Evolutionary conservation across 1,139 yeast species (phyloP).

Genomic region (Debaryomyces subglobosus): DNA sequence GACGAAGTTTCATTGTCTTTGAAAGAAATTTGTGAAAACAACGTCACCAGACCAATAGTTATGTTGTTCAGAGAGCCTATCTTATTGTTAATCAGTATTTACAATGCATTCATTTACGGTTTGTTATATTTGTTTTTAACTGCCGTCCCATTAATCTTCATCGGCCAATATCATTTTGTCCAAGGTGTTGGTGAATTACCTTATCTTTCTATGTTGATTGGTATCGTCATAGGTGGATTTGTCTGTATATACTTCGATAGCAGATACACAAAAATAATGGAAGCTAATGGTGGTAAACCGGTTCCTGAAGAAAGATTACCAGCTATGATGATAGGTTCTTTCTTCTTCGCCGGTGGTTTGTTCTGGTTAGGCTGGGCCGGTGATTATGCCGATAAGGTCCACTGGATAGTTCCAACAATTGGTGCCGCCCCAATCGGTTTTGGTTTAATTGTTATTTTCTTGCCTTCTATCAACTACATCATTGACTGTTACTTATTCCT

Average conservation of each 20-base stretch:
- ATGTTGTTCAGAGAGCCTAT: slow-evolving; percentile 73
- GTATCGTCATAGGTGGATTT: slow-evolving; percentile 57
- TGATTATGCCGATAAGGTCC: slow-evolving; percentile 59
- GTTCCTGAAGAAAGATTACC: slow-evolving; percentile 73
- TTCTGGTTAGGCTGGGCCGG: slow-evolving; percentile 85
- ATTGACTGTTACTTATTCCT: slow-evolving; percentile 72
- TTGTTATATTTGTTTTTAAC: slow-evolving; percentile 70
- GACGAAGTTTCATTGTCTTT: slow-evolving; percentile 64
- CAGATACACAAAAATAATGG: slow-evolving; percentile 31
- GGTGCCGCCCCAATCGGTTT: slow-evolving; percentile 70
- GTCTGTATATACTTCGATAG: slow-evolving; percentile 25
- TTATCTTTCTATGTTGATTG: slow-evolving; percentile 58
- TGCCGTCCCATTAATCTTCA: slow-evolving; percentile 73
- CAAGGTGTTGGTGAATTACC: slow-evolving; percentile 58
- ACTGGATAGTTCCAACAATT: slow-evolving; percentile 76
- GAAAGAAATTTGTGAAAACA: slow-evolving; percentile 64
- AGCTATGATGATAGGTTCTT: slow-evolving; percentile 65
- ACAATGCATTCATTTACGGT: slow-evolving; percentile 79
- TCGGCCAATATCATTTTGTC: slow-evolving; percentile 54
- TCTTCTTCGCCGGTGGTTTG: slow-evolving; percentile 69
- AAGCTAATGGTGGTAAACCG: slow-evolving; percentile 54
- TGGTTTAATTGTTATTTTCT: slow-evolving; percentile 71
- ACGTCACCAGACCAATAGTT: slow-evolving; percentile 62
- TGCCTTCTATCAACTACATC: slow-evolving; percentile 71
- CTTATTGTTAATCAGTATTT: slow-evolving; percentile 60